Conservation (phyloP, 495 filamentous ascomycete species). For the Darksidea phi region DNA sequence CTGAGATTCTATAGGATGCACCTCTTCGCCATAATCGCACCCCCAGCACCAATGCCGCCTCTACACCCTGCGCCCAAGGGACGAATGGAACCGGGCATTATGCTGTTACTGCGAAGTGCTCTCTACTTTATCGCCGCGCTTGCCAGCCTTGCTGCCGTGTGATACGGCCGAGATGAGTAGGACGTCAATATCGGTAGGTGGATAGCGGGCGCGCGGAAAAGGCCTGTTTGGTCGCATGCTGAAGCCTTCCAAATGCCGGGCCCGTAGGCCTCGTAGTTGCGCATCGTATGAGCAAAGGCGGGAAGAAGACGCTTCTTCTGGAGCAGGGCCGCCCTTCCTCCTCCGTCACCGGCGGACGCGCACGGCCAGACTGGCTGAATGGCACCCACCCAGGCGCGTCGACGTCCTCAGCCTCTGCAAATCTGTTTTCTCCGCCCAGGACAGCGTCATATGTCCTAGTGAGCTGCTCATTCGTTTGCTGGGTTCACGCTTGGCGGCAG, state of each 20-base stretch:
- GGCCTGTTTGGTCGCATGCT: no score
- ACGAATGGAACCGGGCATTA: no score
- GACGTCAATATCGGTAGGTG: no score
- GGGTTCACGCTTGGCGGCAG: constrained; percentile 7
- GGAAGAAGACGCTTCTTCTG: constrained; percentile 43
- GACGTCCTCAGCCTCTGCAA: constrained; percentile 7
- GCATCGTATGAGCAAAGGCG: constrained; percentile 39
- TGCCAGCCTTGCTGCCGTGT: no score
- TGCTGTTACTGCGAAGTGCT: no score
- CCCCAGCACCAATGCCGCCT: no score
- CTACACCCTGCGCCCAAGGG: no score
- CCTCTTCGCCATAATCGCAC: no score
- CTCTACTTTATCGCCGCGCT: no score
- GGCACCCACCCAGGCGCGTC: not conserved
- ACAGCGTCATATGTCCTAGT: not conserved
- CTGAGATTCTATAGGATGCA: no score
- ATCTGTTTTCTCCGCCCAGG: not conserved
- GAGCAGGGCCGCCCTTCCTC: constrained; percentile 41
- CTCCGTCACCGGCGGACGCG: not conserved
- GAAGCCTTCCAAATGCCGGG: constrained; percentile 34
- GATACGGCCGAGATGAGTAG: no score
- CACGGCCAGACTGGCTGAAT: constrained; percentile 7
- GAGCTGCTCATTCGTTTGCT: not conserved
- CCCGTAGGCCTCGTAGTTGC: constrained; percentile 36
- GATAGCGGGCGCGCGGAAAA: no score